Conservation (phyloP, 495 filamentous ascomycete genomes). For the Amphirosellinia nigrospora region DNA sequence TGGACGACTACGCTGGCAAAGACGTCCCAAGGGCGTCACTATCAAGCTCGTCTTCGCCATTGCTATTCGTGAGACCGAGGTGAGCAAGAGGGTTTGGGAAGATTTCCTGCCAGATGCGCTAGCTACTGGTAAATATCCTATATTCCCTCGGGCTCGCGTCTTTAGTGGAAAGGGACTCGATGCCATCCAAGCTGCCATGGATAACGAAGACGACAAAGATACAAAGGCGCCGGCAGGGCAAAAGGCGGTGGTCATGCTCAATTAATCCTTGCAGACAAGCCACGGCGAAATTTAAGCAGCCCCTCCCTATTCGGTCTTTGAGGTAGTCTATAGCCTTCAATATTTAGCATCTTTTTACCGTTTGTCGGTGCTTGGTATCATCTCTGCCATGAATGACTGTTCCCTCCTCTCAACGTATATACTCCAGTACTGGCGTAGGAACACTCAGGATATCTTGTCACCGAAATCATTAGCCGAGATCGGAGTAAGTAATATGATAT, state of each 20-base stretch:
- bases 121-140: constrained; percentile 5
- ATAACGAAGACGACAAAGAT: constrained; percentile 8
- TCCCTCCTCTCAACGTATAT: background rate
- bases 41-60: background rate
- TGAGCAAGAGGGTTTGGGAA: constrained; percentile 13
- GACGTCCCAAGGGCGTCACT: background rate
- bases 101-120: constrained; percentile 31
- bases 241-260: constrained; percentile 45
- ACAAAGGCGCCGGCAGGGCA: constrained; percentile 45
- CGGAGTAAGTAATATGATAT: no score
- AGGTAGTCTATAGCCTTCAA: background rate
- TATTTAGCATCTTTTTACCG: background rate
- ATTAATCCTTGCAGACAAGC: background rate
- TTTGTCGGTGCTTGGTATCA: background rate
- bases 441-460: background rate
- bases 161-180: constrained; percentile 25
- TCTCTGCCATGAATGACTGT: background rate
- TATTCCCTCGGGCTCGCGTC: constrained; percentile 23
- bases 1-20: background rate
- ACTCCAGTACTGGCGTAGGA: background rate
- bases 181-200: constrained; percentile 22
- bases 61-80: background rate
- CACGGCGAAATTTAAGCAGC: background rate
- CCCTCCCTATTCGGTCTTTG: no score
- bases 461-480: background rate